phyloP scores from a whole-genome alignment of 148 eudicot species.

The Rhododendron mucronatum region DNA sequence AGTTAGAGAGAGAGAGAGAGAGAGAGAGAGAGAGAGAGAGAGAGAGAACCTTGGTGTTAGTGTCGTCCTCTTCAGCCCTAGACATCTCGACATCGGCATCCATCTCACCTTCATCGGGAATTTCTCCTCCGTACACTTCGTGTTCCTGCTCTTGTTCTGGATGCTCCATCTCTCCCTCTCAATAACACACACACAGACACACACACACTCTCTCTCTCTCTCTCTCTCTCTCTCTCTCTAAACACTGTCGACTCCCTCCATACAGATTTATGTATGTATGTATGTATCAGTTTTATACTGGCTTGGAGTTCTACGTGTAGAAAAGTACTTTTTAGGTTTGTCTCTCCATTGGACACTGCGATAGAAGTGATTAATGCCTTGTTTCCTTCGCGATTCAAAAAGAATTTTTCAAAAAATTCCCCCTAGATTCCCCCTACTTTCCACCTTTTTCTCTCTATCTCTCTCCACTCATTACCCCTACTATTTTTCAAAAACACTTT shows the following conservation, averaged over 20 bases:
- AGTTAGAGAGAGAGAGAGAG: background rate
- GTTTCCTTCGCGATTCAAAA: too few species aligned
- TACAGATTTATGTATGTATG: background rate
- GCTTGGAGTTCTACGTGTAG: background rate
- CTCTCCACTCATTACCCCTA: too few species aligned
- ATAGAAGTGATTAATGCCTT: too few species aligned
- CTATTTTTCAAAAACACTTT: too few species aligned
- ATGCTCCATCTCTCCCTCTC: slow-evolving; percentile 16
- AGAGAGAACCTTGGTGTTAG: slow-evolving; percentile 19
- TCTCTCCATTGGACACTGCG: background rate
- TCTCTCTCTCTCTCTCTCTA: background rate
- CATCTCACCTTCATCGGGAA: slow-evolving; percentile 34
- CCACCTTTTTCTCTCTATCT: too few species aligned
- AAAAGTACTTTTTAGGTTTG: background rate
- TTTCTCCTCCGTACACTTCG: slow-evolving; percentile 40
- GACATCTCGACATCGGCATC: slow-evolving; percentile 37
- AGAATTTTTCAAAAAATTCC: too few species aligned
- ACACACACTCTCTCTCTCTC: too few species aligned
- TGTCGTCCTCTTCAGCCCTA: slow-evolving; percentile 21
- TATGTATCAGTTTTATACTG: background rate
- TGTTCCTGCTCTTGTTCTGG: slow-evolving; percentile 32
- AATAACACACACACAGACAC: background rate
- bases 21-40: background rate
- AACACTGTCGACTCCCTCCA: background rate
- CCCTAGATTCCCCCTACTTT: too few species aligned